phyloP scores from a whole-genome alignment of 345 rosid species.

The Salix koriyanagi region DNA sequence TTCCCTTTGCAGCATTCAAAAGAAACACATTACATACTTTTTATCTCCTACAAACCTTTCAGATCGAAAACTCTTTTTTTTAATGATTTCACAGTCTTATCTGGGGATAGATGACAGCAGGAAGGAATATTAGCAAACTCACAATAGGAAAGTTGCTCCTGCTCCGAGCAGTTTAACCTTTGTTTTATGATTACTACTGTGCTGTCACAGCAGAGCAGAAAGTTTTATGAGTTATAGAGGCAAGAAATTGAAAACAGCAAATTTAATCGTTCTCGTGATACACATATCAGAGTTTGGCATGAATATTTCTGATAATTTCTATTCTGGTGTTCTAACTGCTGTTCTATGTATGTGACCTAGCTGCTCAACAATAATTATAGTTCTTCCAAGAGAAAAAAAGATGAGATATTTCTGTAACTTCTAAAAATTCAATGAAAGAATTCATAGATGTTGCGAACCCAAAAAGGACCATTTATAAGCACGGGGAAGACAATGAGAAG shows the following conservation, averaged over 20 bases:
- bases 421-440: constrained; percentile 51
- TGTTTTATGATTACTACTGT: background rate
- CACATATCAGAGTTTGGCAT: background rate
- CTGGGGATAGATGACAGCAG: too few relatives aligned
- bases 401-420: constrained; percentile 24
- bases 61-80: background rate
- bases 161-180: background rate
- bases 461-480: constrained; percentile 19
- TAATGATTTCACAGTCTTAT: background rate
- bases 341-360: background rate
- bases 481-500: constrained; percentile 2
- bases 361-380: constrained; percentile 2
- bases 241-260: background rate
- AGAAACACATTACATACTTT: background rate
- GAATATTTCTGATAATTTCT: background rate
- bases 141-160: too few relatives aligned
- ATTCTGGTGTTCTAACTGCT: background rate
- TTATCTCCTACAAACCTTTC: background rate
- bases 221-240: background rate
- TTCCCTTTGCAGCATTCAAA: background rate
- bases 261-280: background rate
- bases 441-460: constrained; percentile 29
- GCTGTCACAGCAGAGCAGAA: background rate
- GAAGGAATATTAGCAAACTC: too few relatives aligned
- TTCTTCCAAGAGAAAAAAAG: constrained; percentile 12